A percentile compares a stretch with the other conserved stretches of the same genome.
These are phyloP conservation scores for Kurtzmaniella fragi DNA, from an alignment of 805 yeast species.

Conservation along the genomic window DNA sequence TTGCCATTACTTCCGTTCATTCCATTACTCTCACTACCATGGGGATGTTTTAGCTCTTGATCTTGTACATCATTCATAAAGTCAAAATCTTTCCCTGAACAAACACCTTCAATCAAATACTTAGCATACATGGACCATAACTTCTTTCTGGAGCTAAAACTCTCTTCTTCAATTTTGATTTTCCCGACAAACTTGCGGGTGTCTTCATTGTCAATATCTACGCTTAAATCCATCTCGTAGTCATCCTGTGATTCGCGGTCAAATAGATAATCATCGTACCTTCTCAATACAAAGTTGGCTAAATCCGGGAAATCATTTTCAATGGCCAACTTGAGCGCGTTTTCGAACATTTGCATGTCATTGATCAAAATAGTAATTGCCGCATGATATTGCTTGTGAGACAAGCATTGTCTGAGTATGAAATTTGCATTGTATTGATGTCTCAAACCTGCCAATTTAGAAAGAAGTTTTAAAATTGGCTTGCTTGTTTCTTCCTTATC, in stretches of 20 bases:
- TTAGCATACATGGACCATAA: conserved; percentile 69
- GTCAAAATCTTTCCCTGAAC: conserved; percentile 14
- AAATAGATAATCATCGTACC: conserved; percentile 21
- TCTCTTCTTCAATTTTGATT: conserved; percentile 30
- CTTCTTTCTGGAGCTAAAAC: conserved; percentile 48
- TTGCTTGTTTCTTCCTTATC: conserved; percentile 3
- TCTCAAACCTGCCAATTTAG: conserved; percentile 14
- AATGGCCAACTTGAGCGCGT: conserved; percentile 75
- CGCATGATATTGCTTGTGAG: conserved; percentile 51
- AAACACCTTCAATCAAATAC: conserved; percentile 37
- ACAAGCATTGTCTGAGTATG: conserved; percentile 67
- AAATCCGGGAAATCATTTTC: conserved; percentile 52
- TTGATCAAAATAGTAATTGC: conserved; percentile 72
- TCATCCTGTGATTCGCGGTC: conserved; percentile 7
- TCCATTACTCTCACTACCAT: not conserved
- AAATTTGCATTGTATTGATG: conserved; percentile 61
- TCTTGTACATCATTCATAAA: conserved; percentile 8
- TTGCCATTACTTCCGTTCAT: not conserved
- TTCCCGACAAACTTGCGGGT: conserved; percentile 27
- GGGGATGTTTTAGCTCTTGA: not conserved
- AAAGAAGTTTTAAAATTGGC: conserved; percentile 19
- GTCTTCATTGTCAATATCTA: conserved; percentile 48
- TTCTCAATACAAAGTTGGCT: conserved; percentile 36
- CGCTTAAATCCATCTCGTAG: conserved; percentile 26
- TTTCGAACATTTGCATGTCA: conserved; percentile 62